A percentile compares a stretch with the other conserved stretches of the same genome.
Evolutionary conservation across 331 rosid species (phyloP).

Genomic region (Acacia pycnantha): DNA sequence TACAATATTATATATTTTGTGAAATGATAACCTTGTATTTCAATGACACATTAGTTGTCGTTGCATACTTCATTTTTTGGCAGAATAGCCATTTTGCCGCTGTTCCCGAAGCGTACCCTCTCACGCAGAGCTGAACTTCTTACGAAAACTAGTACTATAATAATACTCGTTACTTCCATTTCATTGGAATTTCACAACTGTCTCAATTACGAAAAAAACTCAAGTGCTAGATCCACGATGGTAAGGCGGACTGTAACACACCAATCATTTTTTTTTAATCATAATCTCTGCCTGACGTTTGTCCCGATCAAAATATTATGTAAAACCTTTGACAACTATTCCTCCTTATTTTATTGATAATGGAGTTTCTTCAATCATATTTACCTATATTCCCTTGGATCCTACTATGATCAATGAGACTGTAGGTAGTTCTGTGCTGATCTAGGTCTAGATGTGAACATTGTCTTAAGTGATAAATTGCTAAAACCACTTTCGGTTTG

Average conservation of each 20-base stretch:
- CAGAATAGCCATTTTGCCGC: neutral
- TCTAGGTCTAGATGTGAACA: neutral
- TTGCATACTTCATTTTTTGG: neutral
- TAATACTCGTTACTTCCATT: neutral
- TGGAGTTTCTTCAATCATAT: slow-evolving; percentile 9
- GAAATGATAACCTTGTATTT: neutral
- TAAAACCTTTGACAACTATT: neutral
- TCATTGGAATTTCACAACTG: neutral
- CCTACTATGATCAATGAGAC: neutral
- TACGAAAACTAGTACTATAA: slow-evolving; percentile 5
- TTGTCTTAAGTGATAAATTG: neutral
- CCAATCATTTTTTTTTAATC: neutral
- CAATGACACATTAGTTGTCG: neutral
- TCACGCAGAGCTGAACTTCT: slow-evolving; percentile 18
- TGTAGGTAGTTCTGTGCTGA: neutral
- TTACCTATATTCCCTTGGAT: neutral
- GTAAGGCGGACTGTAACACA: neutral
- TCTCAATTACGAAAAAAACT: slow-evolving; percentile 28
- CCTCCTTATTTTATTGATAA: neutral
- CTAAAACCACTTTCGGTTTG: neutral
- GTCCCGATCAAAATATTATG: slow-evolving; percentile 25
- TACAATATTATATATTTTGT: neutral
- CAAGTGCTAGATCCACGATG: neutral
- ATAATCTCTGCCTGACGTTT: neutral
- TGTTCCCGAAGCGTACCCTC: neutral